phyloP scores from a whole-genome alignment of 2,329 filamentous ascomycete species.

The Epichloe typhina region DNA sequence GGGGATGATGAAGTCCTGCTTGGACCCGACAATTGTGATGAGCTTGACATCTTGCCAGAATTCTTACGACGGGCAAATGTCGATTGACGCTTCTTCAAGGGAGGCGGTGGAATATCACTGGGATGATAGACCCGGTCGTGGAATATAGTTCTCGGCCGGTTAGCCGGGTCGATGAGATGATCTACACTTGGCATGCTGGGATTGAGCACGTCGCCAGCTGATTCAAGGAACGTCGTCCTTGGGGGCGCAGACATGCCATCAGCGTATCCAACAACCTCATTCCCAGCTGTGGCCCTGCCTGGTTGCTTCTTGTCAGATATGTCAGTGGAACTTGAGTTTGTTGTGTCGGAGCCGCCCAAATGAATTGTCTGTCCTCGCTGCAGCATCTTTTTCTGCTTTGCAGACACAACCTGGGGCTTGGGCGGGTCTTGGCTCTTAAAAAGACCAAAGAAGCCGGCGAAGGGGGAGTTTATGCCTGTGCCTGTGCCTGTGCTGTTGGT shows the following conservation, averaged over 20 bases:
- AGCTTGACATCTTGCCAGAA: conserved; percentile 12
- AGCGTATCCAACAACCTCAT: conserved; percentile 31
- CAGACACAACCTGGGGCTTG: conserved; percentile 35
- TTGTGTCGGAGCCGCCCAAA: conserved; percentile 15
- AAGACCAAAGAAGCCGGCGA: conserved; percentile 57
- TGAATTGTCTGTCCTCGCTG: conserved; percentile 62
- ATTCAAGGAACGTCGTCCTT: conserved; percentile 86
- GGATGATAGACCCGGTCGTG: conserved; percentile 94
- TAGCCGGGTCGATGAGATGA: conserved; percentile 72
- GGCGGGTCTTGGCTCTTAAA: conserved; percentile 48
- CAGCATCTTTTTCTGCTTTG: conserved; percentile 58
- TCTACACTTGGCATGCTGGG: conserved; percentile 72
- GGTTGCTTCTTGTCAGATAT: conserved; percentile 9
- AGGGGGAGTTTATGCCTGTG: conserved; percentile 24
- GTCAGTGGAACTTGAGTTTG: conserved; percentile 8
- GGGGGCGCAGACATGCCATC: conserved; percentile 57
- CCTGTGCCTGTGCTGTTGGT: not conserved
- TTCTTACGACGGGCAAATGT: conserved; percentile 21
- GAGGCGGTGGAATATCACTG: conserved; percentile 76
- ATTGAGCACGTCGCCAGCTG: conserved; percentile 82
- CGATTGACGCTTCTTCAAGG: conserved; percentile 41
- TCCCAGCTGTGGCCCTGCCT: conserved; percentile 34
- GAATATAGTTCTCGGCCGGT: conserved; percentile 80
- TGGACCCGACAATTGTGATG: conserved; percentile 12
- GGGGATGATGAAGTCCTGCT: conserved; percentile 21